These are phyloP conservation scores for Pyrrhoderma noxium DNA, from an alignment of 1,284 basidiomycete species.

Conservation along the genomic window DNA sequence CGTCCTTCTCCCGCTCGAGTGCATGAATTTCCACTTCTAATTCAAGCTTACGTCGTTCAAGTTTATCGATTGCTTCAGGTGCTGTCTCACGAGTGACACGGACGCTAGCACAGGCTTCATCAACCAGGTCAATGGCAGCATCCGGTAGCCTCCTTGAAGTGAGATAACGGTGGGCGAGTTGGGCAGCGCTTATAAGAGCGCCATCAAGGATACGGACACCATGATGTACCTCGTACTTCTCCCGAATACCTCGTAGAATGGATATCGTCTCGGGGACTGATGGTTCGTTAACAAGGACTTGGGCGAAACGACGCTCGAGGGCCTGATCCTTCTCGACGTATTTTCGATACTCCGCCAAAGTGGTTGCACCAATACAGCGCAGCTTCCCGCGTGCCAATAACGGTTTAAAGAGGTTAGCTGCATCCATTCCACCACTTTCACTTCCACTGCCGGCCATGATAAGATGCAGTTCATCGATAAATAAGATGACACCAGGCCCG, in stretches of 20 bases:
- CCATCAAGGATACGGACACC: conserved; percentile 88
- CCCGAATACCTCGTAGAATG: conserved; percentile 86
- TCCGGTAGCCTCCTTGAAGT: conserved; percentile 83
- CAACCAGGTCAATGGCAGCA: conserved; percentile 88
- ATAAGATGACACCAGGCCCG: conserved; percentile 83
- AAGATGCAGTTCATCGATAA: conserved; percentile 92
- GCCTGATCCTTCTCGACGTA: conserved; percentile 96
- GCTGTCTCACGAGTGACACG: conserved; percentile 92
- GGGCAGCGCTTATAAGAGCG: conserved; percentile 86
- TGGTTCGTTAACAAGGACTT: conserved; percentile 92
- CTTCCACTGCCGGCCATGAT: conserved; percentile 81
- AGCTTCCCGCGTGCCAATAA: conserved; percentile 88
- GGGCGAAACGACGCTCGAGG: conserved; percentile 90
- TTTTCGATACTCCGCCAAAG: conserved; percentile 88
- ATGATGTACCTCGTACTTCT: conserved; percentile 81
- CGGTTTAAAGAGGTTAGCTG: conserved; percentile 87
- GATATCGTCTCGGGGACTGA: conserved; percentile 86
- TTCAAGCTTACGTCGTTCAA: conserved; percentile 90
- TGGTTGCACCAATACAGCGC: conserved; percentile 89
- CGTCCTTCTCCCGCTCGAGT: conserved; percentile 88
- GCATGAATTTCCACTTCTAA: conserved; percentile 96
- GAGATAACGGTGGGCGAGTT: conserved; percentile 91
- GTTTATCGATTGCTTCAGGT: conserved; percentile 90
- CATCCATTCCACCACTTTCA: conserved; percentile 77
- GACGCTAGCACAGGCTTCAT: conserved; percentile 87